Conservation (phyloP, 495 filamentous ascomycete genomes). For the Neurospora sp. region DNA sequence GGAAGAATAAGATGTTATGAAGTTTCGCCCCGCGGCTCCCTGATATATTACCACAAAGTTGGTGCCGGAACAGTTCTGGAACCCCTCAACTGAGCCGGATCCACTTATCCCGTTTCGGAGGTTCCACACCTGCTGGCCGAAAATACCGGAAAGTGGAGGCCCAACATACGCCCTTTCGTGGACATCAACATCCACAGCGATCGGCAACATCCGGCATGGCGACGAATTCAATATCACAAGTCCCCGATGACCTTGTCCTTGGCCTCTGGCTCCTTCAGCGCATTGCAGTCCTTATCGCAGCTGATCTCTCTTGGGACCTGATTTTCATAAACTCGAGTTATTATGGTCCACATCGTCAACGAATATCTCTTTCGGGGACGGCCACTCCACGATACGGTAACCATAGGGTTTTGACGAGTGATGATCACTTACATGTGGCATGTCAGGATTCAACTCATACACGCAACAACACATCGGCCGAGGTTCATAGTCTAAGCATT, state of each 20-base stretch:
- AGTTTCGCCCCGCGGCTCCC: background rate
- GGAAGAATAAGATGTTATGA: background rate
- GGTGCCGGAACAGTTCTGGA: background rate
- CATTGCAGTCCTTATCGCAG: slow-evolving; percentile 5
- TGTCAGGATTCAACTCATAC: background rate
- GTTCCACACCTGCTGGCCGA: background rate
- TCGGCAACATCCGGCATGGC: background rate
- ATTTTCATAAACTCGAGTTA: background rate
- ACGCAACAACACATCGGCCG: slow-evolving; percentile 11
- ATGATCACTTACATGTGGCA: background rate
- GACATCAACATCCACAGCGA: background rate
- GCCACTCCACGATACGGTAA: background rate
- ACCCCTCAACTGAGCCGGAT: background rate
- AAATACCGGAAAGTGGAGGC: background rate
- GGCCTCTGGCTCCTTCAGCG: background rate
- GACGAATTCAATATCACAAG: background rate
- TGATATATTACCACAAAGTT: background rate
- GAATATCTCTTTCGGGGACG: background rate
- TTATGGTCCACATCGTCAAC: background rate
- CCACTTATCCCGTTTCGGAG: background rate
- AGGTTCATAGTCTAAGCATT: slow-evolving; percentile 5
- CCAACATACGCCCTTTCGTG: background rate
- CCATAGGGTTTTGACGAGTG: background rate
- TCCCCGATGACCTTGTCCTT: background rate
- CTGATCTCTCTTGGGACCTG: slow-evolving; percentile 2